These are phyloP conservation scores for Apiospora hydei DNA, from an alignment of 2,329 filamentous ascomycete species.

Conservation along the genomic window DNA sequence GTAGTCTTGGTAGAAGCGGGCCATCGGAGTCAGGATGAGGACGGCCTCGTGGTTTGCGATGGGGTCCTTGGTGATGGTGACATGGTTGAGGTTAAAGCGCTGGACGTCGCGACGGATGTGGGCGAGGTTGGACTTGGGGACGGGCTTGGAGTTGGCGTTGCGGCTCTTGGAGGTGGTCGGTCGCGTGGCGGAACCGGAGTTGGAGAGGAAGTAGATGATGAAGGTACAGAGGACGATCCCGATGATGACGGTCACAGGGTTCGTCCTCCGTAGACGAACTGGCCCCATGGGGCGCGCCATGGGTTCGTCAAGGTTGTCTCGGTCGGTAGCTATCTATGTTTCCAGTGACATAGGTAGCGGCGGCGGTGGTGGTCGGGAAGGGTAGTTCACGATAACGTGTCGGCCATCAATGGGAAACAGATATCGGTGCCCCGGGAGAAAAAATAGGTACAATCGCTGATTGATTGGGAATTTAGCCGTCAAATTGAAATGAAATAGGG, in stretches of 20 bases:
- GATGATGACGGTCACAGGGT: slow-evolving; percentile 43
- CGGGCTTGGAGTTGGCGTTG: slow-evolving; percentile 71
- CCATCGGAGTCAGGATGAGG: slow-evolving; percentile 90
- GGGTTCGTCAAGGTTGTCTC: slow-evolving; percentile 25
- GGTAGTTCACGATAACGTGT: slow-evolving; percentile 22
- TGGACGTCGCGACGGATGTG: slow-evolving; percentile 80
- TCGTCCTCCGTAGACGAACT: slow-evolving; percentile 45
- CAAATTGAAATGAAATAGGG: slow-evolving; percentile 18
- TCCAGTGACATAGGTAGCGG: slow-evolving; percentile 20
- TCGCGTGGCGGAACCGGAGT: slow-evolving; percentile 35
- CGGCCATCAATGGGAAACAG: slow-evolving; percentile 21
- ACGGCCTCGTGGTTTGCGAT: slow-evolving; percentile 83
- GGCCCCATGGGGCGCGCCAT: slow-evolving; percentile 47
- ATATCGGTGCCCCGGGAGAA: background rate
- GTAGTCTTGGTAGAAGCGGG: slow-evolving; percentile 91
- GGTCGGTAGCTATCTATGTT: slow-evolving; percentile 6
- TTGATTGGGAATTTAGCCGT: background rate
- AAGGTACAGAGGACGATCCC: slow-evolving; percentile 43
- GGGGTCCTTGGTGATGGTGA: slow-evolving; percentile 82
- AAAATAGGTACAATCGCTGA: slow-evolving; percentile 16
- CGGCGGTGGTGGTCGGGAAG: slow-evolving; percentile 2
- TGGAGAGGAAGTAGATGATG: slow-evolving; percentile 44
- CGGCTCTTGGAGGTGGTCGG: slow-evolving; percentile 31
- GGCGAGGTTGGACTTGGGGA: slow-evolving; percentile 62
- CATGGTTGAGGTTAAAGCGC: slow-evolving; percentile 93